Evolutionary conservation across 2,329 filamentous ascomycete species (phyloP).

Genomic region (Cordyceps pruinosa): DNA sequence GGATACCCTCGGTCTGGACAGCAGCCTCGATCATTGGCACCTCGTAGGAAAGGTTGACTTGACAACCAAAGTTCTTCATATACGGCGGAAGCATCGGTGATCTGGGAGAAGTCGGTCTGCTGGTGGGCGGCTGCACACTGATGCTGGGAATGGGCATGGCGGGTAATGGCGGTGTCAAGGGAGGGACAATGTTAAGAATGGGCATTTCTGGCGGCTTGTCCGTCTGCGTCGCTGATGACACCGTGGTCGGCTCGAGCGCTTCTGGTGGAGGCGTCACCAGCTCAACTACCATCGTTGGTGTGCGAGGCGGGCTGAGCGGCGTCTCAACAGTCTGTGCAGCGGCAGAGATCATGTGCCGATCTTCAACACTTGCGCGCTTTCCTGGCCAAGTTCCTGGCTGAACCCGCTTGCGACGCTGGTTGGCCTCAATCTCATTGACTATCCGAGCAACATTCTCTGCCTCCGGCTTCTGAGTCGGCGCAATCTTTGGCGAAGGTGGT

Average conservation of each 20-base stretch:
- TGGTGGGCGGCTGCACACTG: conserved; percentile 81
- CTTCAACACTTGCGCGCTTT: conserved; percentile 44
- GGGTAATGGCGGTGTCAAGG: conserved; percentile 27
- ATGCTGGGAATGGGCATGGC: conserved; percentile 70
- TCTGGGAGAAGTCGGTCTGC: conserved; percentile 71
- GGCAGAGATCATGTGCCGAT: conserved; percentile 54
- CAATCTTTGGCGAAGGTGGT: conserved; percentile 61
- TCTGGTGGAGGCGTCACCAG: conserved; percentile 35
- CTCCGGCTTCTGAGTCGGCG: conserved; percentile 33
- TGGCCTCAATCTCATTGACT: conserved; percentile 60
- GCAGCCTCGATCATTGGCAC: conserved; percentile 27
- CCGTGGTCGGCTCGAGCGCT: conserved; percentile 33
- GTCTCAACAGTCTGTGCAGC: conserved; percentile 56
- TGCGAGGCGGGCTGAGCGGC: conserved; percentile 58
- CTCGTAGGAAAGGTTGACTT: conserved; percentile 47
- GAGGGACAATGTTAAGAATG: conserved; percentile 17
- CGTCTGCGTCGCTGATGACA: conserved; percentile 58
- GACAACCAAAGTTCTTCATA: conserved; percentile 74
- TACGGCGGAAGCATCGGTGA: conserved; percentile 72
- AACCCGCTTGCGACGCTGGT: conserved; percentile 65
- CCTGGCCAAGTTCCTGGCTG: conserved; percentile 31
- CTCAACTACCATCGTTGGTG: conserved; percentile 46
- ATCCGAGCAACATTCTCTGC: conserved; percentile 29
- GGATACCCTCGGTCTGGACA: conserved; percentile 86
- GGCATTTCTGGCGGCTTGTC: conserved; percentile 21